These are phyloP conservation scores for Curvularia eragrostidis DNA, from an alignment of 2,329 filamentous ascomycete genomes.

Conservation along the genomic window DNA sequence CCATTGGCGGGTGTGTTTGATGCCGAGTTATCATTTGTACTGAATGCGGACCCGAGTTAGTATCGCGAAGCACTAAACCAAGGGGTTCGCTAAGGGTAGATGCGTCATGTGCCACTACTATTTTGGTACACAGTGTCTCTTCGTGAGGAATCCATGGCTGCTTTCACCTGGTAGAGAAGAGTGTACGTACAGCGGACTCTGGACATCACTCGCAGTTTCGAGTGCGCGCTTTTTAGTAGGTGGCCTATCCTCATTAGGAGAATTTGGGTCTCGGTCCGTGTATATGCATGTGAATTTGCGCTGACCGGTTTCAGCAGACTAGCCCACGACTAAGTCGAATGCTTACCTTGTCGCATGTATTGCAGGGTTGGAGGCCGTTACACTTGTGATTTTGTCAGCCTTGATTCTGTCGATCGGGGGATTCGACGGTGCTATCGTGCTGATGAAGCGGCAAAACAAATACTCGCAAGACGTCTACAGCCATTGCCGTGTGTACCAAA, in stretches of 20 bases:
- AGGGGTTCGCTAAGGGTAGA: not conserved
- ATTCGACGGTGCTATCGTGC: not conserved
- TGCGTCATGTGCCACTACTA: not conserved
- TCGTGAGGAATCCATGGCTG: not conserved
- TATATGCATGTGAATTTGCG: constrained; percentile 52
- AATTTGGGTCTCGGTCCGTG: constrained; percentile 44
- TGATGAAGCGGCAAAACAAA: constrained; percentile 2
- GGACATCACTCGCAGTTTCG: constrained; percentile 27
- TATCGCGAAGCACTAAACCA: not conserved
- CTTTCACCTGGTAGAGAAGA: not conserved
- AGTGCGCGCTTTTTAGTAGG: constrained; percentile 42
- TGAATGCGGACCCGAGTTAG: not conserved
- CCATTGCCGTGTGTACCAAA: not conserved
- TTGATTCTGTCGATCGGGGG: not conserved
- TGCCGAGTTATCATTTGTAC: constrained; percentile 28
- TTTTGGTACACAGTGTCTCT: not conserved
- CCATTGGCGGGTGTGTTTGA: constrained; percentile 36
- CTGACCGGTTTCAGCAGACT: constrained; percentile 35
- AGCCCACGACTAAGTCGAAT: not conserved
- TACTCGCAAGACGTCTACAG: not conserved
- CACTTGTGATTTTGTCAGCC: constrained; percentile 54
- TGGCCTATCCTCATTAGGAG: constrained; percentile 49
- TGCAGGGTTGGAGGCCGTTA: constrained; percentile 65
- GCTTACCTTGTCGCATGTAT: constrained; percentile 63
- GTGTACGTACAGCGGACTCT: constrained; percentile 20